A percentile compares a stretch with the other conserved stretches of the same genome.
Conservation (phyloP, 768 basidiomycete species). For the Mycena alexandri region DNA sequence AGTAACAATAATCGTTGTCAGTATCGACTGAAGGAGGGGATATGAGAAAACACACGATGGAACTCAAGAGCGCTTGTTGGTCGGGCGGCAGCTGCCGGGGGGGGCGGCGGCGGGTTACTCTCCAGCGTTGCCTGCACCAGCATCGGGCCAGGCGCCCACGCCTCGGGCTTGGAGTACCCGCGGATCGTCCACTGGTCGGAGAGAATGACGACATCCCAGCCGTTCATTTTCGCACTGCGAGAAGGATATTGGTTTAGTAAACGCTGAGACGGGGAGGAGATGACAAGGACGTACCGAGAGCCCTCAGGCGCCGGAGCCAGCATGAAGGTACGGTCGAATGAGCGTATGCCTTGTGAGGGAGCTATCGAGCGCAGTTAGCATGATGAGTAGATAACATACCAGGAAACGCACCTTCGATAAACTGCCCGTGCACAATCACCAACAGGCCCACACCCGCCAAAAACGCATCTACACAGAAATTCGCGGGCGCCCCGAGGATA, state of each 20-base stretch:
- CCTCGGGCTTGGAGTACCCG: slow-evolving; percentile 84
- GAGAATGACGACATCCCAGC: slow-evolving; percentile 92
- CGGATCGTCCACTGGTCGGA: slow-evolving; percentile 91
- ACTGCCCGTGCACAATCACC: slow-evolving; percentile 76
- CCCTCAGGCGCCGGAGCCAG: slow-evolving; percentile 84
- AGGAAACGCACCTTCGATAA: slow-evolving; percentile 82
- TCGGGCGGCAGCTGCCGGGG: slow-evolving; percentile 51
- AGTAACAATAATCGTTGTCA: slow-evolving; percentile 23
- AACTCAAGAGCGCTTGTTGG: slow-evolving; percentile 64
- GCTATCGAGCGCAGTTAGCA: slow-evolving; percentile 51
- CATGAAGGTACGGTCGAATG: slow-evolving; percentile 94
- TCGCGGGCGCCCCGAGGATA: slow-evolving; percentile 79
- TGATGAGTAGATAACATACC: neutral
- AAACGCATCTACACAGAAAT: slow-evolving; percentile 91
- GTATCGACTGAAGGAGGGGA: slow-evolving; percentile 29
- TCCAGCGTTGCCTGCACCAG: slow-evolving; percentile 67
- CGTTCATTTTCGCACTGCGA: slow-evolving; percentile 77
- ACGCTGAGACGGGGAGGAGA: slow-evolving; percentile 26
- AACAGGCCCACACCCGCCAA: slow-evolving; percentile 49
- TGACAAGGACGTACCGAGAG: slow-evolving; percentile 74
- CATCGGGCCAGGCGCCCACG: slow-evolving; percentile 83
- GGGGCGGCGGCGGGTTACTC: slow-evolving; percentile 41
- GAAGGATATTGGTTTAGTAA: slow-evolving; percentile 20
- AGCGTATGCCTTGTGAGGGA: slow-evolving; percentile 83
- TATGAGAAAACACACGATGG: slow-evolving; percentile 64